These are phyloP conservation scores for Sporothrix schenckii DNA, from an alignment of 2,329 filamentous ascomycete genomes.

Conservation along the genomic window DNA sequence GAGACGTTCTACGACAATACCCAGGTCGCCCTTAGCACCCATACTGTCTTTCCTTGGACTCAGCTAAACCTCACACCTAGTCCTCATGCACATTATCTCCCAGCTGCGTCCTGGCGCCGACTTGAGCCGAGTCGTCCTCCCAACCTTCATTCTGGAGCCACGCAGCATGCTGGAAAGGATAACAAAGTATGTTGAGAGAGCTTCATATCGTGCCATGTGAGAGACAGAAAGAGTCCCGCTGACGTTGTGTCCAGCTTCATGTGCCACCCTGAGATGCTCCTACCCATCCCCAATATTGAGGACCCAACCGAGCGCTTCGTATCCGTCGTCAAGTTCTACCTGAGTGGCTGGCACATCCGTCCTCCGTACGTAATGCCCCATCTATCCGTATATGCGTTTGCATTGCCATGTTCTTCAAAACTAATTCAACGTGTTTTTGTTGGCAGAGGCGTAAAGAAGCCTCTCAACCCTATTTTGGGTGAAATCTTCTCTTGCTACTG, in stretches of 20 bases:
- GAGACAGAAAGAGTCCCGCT: slow-evolving; percentile 27
- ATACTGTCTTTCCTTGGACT: not conserved
- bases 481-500: slow-evolving; percentile 95
- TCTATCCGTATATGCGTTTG: no score
- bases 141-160: slow-evolving; percentile 97
- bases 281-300: slow-evolving; percentile 83
- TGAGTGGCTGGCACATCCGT: slow-evolving; percentile 98
- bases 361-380: slow-evolving; percentile 69
- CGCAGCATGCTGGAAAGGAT: slow-evolving; percentile 98
- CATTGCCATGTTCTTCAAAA: no score
- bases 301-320: slow-evolving; percentile 90
- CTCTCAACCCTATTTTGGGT: slow-evolving; percentile 92
- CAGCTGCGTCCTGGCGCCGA: slow-evolving; percentile 95
- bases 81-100: slow-evolving; percentile 95
- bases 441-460: slow-evolving; percentile 91
- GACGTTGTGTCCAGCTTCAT: slow-evolving; percentile 73
- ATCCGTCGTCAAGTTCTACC: slow-evolving; percentile 95
- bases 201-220: not conserved
- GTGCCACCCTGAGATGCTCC: slow-evolving; percentile 95
- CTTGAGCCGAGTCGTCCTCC: slow-evolving; percentile 88
- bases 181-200: slow-evolving; percentile 73
- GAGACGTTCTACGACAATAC: slow-evolving; percentile 41
- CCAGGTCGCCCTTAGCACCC: not conserved
- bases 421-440: not conserved
- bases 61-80: slow-evolving; percentile 50